These are phyloP conservation scores for Marasmius tenuissimus DNA, from an alignment of 1,284 basidiomycete species.

Conservation along the genomic window DNA sequence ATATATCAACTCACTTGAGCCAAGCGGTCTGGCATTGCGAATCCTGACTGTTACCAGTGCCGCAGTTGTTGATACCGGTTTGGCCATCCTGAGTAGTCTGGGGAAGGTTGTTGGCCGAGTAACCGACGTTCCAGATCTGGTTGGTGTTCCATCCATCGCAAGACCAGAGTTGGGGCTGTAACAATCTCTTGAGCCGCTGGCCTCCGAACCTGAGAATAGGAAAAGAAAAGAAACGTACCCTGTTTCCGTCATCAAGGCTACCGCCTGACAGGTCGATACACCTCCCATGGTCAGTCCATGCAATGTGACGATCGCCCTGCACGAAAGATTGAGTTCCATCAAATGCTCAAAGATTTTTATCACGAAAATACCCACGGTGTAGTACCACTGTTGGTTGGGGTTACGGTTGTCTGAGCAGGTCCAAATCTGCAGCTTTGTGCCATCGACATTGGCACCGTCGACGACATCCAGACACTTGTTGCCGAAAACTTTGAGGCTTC, in stretches of 20 bases:
- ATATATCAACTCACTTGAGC: constrained; percentile 48
- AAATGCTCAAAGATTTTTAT: background rate
- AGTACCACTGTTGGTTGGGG: constrained; percentile 25
- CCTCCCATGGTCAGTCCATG: constrained; percentile 26
- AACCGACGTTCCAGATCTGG: constrained; percentile 29
- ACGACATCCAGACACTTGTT: constrained; percentile 30
- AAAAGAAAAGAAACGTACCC: constrained; percentile 6
- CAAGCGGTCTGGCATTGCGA: constrained; percentile 58
- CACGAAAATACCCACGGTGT: constrained; percentile 13
- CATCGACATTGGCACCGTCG: constrained; percentile 23
- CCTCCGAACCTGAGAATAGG: background rate
- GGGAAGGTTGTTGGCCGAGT: constrained; percentile 22
- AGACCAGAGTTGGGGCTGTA: constrained; percentile 13
- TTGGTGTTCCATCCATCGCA: constrained; percentile 22
- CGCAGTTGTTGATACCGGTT: constrained; percentile 37
- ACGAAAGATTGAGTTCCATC: background rate
- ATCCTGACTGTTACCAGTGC: constrained; percentile 30
- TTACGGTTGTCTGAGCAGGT: constrained; percentile 20
- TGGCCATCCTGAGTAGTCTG: constrained; percentile 35
- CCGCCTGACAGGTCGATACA: constrained; percentile 30
- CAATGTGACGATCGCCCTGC: constrained; percentile 21
- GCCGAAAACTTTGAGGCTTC: constrained; percentile 23
- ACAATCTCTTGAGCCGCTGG: background rate
- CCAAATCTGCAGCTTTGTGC: constrained; percentile 31
- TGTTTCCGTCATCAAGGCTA: constrained; percentile 23